Conservation (phyloP, 2,329 filamentous ascomycete species). For the Fusarium sp. region DNA sequence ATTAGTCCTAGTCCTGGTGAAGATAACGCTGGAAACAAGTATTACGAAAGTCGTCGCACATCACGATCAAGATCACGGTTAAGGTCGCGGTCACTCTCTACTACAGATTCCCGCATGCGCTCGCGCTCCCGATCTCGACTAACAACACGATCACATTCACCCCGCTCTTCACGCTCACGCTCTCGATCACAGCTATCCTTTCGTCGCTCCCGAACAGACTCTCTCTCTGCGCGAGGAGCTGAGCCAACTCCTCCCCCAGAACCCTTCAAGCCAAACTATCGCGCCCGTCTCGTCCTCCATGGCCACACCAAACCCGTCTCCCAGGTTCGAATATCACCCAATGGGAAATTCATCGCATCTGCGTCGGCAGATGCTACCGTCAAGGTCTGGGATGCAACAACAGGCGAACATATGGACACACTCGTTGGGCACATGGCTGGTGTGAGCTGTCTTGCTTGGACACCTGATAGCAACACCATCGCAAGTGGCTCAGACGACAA, state of each 20-base stretch:
- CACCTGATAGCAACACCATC: slow-evolving; percentile 85
- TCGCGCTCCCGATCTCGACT: slow-evolving; percentile 48
- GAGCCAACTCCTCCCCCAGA: slow-evolving; percentile 56
- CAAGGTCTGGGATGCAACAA: slow-evolving; percentile 87
- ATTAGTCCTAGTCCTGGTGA: slow-evolving; percentile 42
- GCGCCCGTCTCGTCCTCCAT: slow-evolving; percentile 74
- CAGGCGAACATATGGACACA: slow-evolving; percentile 84
- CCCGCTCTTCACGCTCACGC: slow-evolving; percentile 46
- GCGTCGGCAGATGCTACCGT: slow-evolving; percentile 90
- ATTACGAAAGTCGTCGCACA: slow-evolving; percentile 46
- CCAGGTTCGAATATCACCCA: slow-evolving; percentile 89
- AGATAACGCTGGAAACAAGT: slow-evolving; percentile 37
- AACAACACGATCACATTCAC: slow-evolving; percentile 46
- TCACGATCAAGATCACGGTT: slow-evolving; percentile 49
- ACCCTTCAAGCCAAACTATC: slow-evolving; percentile 73
- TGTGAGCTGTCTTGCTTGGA: slow-evolving; percentile 93
- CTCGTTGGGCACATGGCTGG: slow-evolving; percentile 94
- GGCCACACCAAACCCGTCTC: slow-evolving; percentile 85
- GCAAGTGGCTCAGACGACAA: slow-evolving; percentile 97
- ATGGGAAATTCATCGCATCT: slow-evolving; percentile 89
- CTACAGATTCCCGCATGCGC: slow-evolving; percentile 51
- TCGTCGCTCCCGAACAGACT: slow-evolving; percentile 47
- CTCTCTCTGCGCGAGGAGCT: slow-evolving; percentile 40
- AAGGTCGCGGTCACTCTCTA: slow-evolving; percentile 50
- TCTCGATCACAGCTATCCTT: slow-evolving; percentile 47